Conservation (phyloP, 805 yeast species). For the Saturnispora zaruensis region DNA sequence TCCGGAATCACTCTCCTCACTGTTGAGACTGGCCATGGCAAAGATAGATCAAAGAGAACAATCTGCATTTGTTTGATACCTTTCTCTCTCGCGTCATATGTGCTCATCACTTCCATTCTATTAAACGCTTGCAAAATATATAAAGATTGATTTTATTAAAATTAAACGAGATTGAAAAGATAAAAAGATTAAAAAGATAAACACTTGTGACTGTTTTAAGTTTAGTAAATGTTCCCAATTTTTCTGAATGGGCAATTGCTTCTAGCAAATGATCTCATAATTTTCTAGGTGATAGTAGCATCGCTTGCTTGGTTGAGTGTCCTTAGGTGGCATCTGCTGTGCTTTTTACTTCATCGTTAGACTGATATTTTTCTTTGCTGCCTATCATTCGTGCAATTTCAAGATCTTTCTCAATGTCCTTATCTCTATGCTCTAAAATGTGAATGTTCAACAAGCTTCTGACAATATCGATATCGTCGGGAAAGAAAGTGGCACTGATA, state of each 20-base stretch:
- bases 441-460: constrained; percentile 53
- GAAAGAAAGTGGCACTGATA: constrained; percentile 43
- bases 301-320: background rate
- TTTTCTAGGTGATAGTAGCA: background rate
- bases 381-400: constrained; percentile 4
- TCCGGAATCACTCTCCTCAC: background rate
- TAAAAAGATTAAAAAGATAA: too few relatives aligned
- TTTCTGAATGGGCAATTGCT: background rate
- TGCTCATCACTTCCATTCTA: background rate
- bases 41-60: background rate
- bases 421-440: constrained; percentile 34
- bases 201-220: too few relatives aligned
- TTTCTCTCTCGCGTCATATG: background rate
- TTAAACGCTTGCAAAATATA: background rate
- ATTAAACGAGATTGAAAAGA: background rate
- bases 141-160: too few relatives aligned
- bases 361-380: background rate
- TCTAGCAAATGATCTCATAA: background rate
- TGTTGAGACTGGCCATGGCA: background rate
- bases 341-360: background rate
- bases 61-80: background rate
- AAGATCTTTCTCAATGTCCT: constrained; percentile 12
- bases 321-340: background rate
- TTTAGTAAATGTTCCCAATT: background rate
- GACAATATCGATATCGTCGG: constrained; percentile 62